Percentiles rank a stretch among this genome's conserved stretches.
Conservation (phyloP, 106 monocot genomes). For the Ottelia alismoides region DNA sequence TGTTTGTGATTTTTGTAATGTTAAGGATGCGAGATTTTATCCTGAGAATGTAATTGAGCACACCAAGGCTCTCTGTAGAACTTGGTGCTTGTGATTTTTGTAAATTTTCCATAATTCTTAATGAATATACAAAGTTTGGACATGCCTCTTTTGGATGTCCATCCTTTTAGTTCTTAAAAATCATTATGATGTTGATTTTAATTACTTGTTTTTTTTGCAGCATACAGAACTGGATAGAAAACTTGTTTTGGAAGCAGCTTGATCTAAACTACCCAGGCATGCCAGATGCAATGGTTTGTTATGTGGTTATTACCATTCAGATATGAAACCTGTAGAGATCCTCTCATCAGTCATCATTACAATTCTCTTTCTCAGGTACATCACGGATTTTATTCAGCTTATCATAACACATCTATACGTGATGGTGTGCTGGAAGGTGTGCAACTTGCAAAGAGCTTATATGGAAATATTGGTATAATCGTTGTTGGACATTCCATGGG, state of each 20-base stretch:
- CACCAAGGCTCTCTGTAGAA: too few species aligned
- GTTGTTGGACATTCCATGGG: conserved; percentile 81
- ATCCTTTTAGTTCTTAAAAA: too few species aligned
- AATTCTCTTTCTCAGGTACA: conserved; percentile 33
- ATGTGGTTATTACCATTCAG: conserved; percentile 14
- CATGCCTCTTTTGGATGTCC: too few species aligned
- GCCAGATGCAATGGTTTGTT: conserved; percentile 54
- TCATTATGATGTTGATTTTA: too few species aligned
- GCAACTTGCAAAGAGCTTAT: conserved; percentile 21
- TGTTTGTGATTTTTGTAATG: too few species aligned
- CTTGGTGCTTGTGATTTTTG: too few species aligned
- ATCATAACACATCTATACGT: conserved; percentile 60
- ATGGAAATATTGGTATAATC: conserved; percentile 42
- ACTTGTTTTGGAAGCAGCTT: conserved; percentile 73
- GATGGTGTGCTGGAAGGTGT: conserved; percentile 42
- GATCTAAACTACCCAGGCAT: conserved; percentile 67
- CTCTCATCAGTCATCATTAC: neutral
- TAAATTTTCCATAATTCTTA: too few species aligned
- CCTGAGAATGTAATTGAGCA: too few species aligned
- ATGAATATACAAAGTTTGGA: too few species aligned
- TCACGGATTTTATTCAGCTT: conserved; percentile 71
- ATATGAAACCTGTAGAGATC: neutral
- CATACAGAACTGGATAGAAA: conserved; percentile 74
- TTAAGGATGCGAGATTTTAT: too few species aligned
- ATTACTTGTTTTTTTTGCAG: conserved; percentile 14